phyloP scores from a whole-genome alignment of 345 rosid genomes.

The Kernera saxatilis region DNA sequence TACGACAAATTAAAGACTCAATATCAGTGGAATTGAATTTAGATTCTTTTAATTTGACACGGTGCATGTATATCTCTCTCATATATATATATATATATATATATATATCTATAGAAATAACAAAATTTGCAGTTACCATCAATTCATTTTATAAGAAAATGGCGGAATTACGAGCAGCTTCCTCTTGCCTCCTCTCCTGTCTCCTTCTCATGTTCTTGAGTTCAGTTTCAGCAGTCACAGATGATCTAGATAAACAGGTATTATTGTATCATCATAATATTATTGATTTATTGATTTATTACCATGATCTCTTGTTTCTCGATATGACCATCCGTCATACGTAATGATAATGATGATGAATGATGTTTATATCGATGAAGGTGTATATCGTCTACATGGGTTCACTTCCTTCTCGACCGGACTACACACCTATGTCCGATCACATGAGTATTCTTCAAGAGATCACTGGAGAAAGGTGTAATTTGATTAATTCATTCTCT shows the following conservation, averaged over 20 bases:
- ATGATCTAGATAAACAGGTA: slow-evolving; percentile 13
- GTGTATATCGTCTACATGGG: slow-evolving; percentile 39
- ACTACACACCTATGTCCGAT: slow-evolving; percentile 23
- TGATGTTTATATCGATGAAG: too few species aligned
- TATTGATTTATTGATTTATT: background rate
- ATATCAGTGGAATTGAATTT: slow-evolving; percentile 5
- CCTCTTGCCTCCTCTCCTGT: background rate
- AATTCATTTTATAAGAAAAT: too few species aligned
- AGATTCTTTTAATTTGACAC: background rate
- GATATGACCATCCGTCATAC: background rate
- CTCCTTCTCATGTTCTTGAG: background rate
- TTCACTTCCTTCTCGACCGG: slow-evolving; percentile 19
- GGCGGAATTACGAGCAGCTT: background rate
- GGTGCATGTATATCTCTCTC: too few species aligned
- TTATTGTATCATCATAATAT: background rate
- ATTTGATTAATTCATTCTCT: background rate
- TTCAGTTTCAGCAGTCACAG: background rate
- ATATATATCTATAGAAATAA: too few species aligned
- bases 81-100: too few species aligned
- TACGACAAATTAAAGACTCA: background rate
- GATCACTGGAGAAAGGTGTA: slow-evolving; percentile 19
- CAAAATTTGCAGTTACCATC: too few species aligned
- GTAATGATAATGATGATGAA: background rate
- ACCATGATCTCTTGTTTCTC: background rate
- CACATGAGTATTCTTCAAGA: slow-evolving; percentile 34